phyloP scores from a whole-genome alignment of 768 basidiomycete species.

The Lactarius pseudohatsudake region DNA sequence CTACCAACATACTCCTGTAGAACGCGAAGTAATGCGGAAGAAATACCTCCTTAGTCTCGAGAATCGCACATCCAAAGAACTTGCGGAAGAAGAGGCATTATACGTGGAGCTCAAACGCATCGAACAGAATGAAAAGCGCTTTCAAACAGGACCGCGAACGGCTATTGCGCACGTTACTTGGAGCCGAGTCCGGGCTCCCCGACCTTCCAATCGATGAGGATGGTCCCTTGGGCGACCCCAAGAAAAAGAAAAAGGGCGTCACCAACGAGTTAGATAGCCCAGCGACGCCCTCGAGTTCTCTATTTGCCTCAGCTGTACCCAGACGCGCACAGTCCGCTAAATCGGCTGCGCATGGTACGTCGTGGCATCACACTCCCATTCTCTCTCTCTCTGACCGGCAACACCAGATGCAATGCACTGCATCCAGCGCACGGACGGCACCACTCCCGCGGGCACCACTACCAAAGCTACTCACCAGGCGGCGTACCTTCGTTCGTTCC shows the following conservation, averaged over 20 bases:
- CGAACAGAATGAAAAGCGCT: conserved; percentile 84
- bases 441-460: conserved; percentile 47
- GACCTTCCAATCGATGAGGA: conserved; percentile 71
- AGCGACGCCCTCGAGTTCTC: conserved; percentile 44
- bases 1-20: conserved; percentile 40
- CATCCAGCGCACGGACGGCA: conserved; percentile 66
- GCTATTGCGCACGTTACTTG: conserved; percentile 76
- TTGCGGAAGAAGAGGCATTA: conserved; percentile 92
- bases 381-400: conserved; percentile 26
- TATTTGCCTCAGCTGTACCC: conserved; percentile 16
- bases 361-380: not conserved
- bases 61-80: conserved; percentile 82
- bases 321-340: conserved; percentile 48
- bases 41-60: conserved; percentile 86
- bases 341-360: conserved; percentile 58
- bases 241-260: conserved; percentile 55
- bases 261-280: conserved; percentile 45
- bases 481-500: conserved; percentile 83
- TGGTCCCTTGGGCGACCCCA: conserved; percentile 46
- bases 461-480: conserved; percentile 80
- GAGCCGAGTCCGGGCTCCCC: conserved; percentile 83
- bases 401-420: conserved; percentile 64
- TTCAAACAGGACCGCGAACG: conserved; percentile 91
- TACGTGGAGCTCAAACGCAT: conserved; percentile 93
- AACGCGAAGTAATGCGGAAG: conserved; percentile 85